Conservation (phyloP, 2,329 filamentous ascomycete genomes). For the Ceratocystis eucalypticola region DNA sequence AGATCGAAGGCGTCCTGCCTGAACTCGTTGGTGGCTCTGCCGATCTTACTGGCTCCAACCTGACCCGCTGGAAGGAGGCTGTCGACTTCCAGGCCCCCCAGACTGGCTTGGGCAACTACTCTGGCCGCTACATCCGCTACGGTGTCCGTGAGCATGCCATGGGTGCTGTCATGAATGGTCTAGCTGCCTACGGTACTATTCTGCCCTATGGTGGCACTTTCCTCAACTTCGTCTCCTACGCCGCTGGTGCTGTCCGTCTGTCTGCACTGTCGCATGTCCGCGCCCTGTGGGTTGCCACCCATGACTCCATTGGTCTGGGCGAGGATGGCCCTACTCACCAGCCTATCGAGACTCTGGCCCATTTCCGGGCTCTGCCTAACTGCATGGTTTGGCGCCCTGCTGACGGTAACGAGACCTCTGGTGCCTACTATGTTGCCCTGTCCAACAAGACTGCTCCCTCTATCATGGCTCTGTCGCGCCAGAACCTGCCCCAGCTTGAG, state of each 20-base stretch:
- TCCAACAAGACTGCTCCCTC: slow-evolving; percentile 81
- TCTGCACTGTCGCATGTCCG: slow-evolving; percentile 84
- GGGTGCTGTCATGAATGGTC: slow-evolving; percentile 88
- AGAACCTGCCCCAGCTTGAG: slow-evolving; percentile 97
- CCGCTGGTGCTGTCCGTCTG: slow-evolving; percentile 85
- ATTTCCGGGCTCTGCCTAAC: slow-evolving; percentile 98
- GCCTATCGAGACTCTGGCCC: slow-evolving; percentile 93
- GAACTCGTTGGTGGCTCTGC: slow-evolving; percentile 93
- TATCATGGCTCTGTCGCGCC: slow-evolving; percentile 87
- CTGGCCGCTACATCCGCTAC: slow-evolving; percentile 83
- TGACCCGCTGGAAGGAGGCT: slow-evolving; percentile 94
- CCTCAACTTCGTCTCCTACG: slow-evolving; percentile 98
- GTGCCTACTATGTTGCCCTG: slow-evolving; percentile 90
- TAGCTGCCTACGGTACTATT: slow-evolving; percentile 87
- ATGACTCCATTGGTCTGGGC: slow-evolving; percentile 98
- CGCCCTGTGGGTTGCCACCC: slow-evolving; percentile 88
- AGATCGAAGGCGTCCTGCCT: slow-evolving; percentile 68
- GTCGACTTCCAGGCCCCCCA: slow-evolving; percentile 92
- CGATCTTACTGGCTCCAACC: slow-evolving; percentile 95
- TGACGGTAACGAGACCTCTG: slow-evolving; percentile 95
- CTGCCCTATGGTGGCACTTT: slow-evolving; percentile 93
- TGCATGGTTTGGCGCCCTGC: slow-evolving; percentile 99
- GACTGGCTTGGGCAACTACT: slow-evolving; percentile 74
- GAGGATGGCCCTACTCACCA: slow-evolving; percentile 98
- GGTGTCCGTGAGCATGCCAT: slow-evolving; percentile 87